Evolutionary conservation across 768 basidiomycete species (phyloP).

Genomic region (Termitomyces heimii): DNA sequence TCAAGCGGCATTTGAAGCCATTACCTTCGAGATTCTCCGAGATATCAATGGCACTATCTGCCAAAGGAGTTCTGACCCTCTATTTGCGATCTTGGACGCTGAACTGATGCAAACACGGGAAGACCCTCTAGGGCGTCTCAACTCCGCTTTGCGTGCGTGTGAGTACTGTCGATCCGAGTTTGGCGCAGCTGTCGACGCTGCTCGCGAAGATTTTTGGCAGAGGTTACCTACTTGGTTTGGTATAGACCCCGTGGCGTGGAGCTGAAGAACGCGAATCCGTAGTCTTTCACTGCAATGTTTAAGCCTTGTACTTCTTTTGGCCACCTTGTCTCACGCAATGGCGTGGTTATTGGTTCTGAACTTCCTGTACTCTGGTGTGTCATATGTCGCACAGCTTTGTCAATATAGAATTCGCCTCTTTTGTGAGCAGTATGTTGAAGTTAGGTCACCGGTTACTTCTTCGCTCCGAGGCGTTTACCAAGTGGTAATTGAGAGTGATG

Average conservation of each 20-base stretch:
- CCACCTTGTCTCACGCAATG: slow-evolving; percentile 4
- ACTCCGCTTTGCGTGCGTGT: slow-evolving; percentile 49
- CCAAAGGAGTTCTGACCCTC: slow-evolving; percentile 62
- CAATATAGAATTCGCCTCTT: slow-evolving; percentile 4
- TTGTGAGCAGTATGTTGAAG: slow-evolving; percentile 2
- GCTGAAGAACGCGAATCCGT: slow-evolving; percentile 11
- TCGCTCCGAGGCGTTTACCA: neutral
- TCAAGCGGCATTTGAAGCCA: slow-evolving; percentile 66
- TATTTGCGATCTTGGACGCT: slow-evolving; percentile 65
- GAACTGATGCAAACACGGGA: slow-evolving; percentile 60
- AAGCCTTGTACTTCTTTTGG: slow-evolving; percentile 1
- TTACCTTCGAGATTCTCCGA: slow-evolving; percentile 69
- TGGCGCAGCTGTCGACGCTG: slow-evolving; percentile 48
- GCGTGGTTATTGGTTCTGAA: slow-evolving; percentile 4
- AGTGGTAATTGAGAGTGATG: neutral
- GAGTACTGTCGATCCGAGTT: slow-evolving; percentile 62
- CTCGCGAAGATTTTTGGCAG: slow-evolving; percentile 61
- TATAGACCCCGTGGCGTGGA: slow-evolving; percentile 30
- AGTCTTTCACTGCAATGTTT: neutral
- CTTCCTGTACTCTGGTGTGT: slow-evolving; percentile 7
- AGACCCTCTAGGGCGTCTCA: slow-evolving; percentile 36
- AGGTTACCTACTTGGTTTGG: slow-evolving; percentile 63
- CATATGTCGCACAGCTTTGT: slow-evolving; percentile 5
- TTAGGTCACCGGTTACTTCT: slow-evolving; percentile 4
- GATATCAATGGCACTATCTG: slow-evolving; percentile 66